Percentiles rank a stretch among this genome's conserved stretches.
These are phyloP conservation scores for Nannochloropsis gaditana DNA, from an alignment of 108 stramenopile species.

Conservation along the genomic window DNA sequence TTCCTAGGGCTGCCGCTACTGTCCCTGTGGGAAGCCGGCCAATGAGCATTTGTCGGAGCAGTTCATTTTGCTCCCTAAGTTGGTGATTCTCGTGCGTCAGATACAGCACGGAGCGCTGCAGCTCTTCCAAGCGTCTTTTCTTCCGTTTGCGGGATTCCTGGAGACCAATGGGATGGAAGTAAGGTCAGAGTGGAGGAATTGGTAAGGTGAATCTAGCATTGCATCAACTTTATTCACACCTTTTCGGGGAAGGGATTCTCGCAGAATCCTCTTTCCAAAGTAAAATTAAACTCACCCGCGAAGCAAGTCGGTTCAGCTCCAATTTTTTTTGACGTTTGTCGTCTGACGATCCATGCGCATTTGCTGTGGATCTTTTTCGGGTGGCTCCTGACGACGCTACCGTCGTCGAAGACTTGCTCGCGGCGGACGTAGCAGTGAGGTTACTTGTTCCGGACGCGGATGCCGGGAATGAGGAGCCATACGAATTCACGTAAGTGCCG, in stretches of 20 bases:
- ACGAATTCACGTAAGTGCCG: not conserved
- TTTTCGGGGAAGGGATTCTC: no score
- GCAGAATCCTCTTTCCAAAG: not conserved
- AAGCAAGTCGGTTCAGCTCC: not conserved
- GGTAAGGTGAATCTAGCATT: not conserved
- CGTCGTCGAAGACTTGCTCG: not conserved
- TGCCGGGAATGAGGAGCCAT: not conserved
- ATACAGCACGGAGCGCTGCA: slow-evolving; percentile 35
- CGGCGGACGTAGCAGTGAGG: not conserved
- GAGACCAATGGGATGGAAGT: not conserved
- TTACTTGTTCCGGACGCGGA: not conserved
- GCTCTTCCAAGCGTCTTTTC: slow-evolving; percentile 46
- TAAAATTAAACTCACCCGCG: not conserved
- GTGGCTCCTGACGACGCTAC: not conserved
- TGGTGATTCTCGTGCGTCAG: slow-evolving; percentile 41
- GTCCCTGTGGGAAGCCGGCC: not conserved
- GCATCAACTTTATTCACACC: not conserved
- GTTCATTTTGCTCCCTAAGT: slow-evolving; percentile 41
- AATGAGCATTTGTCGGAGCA: slow-evolving; percentile 40
- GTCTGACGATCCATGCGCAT: not conserved
- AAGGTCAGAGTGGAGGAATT: not conserved
- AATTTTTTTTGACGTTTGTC: slow-evolving; percentile 1
- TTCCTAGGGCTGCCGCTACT: not conserved
- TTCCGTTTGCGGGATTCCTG: slow-evolving; percentile 40
- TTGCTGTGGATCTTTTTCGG: not conserved